These are phyloP conservation scores for Clathrospora elynae DNA, from an alignment of 2,329 filamentous ascomycete species.

Conservation along the genomic window DNA sequence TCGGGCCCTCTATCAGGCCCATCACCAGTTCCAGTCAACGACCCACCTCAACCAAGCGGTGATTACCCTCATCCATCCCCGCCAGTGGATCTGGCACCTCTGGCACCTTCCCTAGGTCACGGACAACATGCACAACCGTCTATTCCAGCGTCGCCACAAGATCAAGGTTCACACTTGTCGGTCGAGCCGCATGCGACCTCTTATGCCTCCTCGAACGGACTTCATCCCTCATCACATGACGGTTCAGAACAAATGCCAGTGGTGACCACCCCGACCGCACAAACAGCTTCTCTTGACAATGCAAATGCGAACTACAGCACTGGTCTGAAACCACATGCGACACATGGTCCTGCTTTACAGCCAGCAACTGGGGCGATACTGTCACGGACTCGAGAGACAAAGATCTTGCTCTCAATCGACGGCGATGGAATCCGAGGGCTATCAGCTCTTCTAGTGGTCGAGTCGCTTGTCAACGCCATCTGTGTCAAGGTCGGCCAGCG, in stretches of 20 bases:
- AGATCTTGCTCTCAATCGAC: conserved; percentile 41
- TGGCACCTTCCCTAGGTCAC: conserved; percentile 8
- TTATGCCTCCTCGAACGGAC: conserved; percentile 21
- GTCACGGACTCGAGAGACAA: conserved; percentile 32
- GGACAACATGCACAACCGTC: background rate
- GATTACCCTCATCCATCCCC: background rate
- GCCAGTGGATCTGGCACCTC: background rate
- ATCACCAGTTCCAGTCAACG: conserved; percentile 1
- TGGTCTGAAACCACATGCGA: background rate
- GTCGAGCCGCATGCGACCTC: conserved; percentile 1
- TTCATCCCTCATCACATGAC: conserved; percentile 1
- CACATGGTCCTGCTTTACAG: conserved; percentile 4
- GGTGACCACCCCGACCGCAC: background rate
- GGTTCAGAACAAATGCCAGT: background rate
- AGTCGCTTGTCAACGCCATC: conserved; percentile 40
- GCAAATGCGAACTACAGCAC: background rate
- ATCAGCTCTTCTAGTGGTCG: conserved; percentile 36
- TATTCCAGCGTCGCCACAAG: conserved; percentile 5
- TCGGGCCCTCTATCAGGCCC: conserved; percentile 9
- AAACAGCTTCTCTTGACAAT: background rate
- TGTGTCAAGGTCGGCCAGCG: conserved; percentile 33
- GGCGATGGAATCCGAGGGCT: conserved; percentile 42
- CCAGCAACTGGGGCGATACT: conserved; percentile 12
- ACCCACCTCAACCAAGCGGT: conserved; percentile 8
- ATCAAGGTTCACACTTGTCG: conserved; percentile 5